Conservation (phyloP, 2,329 filamentous ascomycete genomes). For the Rutstroemia sp. region DNA sequence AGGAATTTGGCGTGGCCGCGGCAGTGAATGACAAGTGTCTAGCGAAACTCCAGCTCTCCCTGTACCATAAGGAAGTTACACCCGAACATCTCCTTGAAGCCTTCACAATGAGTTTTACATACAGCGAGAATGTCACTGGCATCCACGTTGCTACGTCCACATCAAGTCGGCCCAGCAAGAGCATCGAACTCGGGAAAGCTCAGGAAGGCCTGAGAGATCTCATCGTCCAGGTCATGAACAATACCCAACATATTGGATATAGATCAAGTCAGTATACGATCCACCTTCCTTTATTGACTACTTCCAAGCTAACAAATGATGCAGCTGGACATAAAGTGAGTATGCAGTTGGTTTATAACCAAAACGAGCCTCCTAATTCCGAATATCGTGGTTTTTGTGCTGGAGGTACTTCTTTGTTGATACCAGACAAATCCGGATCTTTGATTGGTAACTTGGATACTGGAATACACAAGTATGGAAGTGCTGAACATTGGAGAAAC, state of each 20-base stretch:
- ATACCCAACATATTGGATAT: neutral
- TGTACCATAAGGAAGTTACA: slow-evolving; percentile 15
- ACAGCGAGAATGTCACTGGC: slow-evolving; percentile 7
- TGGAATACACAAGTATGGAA: neutral
- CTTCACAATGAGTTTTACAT: slow-evolving; percentile 20
- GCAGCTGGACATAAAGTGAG: slow-evolving; percentile 8
- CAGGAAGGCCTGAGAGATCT: slow-evolving; percentile 4
- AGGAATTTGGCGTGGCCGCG: slow-evolving; percentile 21
- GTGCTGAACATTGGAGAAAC: neutral
- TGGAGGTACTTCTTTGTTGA: slow-evolving; percentile 8
- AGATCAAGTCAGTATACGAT: neutral
- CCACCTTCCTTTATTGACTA: neutral
- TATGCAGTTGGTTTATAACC: slow-evolving; percentile 17
- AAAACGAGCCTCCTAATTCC: slow-evolving; percentile 12
- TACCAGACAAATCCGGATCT: slow-evolving; percentile 7
- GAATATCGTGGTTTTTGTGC: slow-evolving; percentile 17
- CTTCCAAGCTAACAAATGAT: neutral
- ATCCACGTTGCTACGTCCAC: slow-evolving; percentile 3
- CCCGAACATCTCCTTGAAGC: slow-evolving; percentile 19
- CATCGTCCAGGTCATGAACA: neutral
- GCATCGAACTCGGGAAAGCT: slow-evolving; percentile 1
- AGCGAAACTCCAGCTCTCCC: slow-evolving; percentile 20
- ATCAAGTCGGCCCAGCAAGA: neutral
- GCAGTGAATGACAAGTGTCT: slow-evolving; percentile 19
- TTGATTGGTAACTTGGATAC: neutral